phyloP scores from a whole-genome alignment of 2,329 filamentous ascomycete genomes.

The Colletotrichum shisoi region DNA sequence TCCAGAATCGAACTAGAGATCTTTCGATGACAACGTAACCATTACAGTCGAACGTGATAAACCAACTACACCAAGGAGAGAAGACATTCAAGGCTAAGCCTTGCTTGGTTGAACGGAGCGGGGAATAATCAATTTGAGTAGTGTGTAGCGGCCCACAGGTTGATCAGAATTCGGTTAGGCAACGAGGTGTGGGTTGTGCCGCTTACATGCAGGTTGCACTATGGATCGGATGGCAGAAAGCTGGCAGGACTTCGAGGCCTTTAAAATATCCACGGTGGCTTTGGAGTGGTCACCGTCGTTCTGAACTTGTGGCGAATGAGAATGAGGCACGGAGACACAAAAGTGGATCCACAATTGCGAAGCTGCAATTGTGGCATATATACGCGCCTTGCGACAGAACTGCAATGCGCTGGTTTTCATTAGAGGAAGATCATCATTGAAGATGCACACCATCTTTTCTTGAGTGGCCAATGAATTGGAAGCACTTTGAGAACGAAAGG shows the following conservation, averaged over 20 bases:
- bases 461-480: too few species aligned
- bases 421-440: background rate
- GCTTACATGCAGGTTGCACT: background rate
- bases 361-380: too few species aligned
- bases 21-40: constrained; percentile 33
- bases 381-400: too few species aligned
- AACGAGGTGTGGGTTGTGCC: background rate
- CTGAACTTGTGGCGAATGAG: too few species aligned
- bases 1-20: constrained; percentile 37
- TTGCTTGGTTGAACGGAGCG: background rate
- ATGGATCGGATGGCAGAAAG: background rate
- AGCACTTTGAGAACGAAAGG: background rate
- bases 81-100: constrained; percentile 11
- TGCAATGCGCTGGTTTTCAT: background rate
- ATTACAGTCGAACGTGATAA: constrained; percentile 38
- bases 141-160: background rate
- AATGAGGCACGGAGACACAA: too few species aligned
- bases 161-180: background rate
- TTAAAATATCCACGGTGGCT: too few species aligned
- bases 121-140: background rate
- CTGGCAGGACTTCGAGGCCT: too few species aligned
- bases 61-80: constrained; percentile 38
- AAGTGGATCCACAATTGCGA: too few species aligned
- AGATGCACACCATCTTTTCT: too few species aligned
- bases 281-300: background rate